Base-by-base conservation (phyloP, 371 early-diverging fungal species). In the Synchytrium microbalum region DNA sequence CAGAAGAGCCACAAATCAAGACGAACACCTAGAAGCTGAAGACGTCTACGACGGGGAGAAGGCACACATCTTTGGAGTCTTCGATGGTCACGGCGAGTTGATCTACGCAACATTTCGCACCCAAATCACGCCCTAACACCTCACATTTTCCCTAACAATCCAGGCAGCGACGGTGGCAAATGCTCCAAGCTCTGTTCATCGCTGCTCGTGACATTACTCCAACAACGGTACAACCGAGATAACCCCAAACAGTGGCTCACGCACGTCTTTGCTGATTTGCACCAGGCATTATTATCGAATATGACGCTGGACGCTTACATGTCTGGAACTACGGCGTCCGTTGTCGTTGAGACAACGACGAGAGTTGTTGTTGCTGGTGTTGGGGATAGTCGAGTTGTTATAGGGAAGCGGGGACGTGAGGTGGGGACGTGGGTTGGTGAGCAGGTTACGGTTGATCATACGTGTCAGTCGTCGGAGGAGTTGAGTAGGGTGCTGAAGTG, bases 31-130 rank as follows among this genome's bases (percentile, higher is more conserved):
- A 26, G 32, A 70, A 13, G 38, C 52, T 8, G 65, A 67, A n/a
- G 56, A 62, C 54, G 51, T 76, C 31, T 69, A 75, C 33, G 16
- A 59, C 29, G 53, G 58, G 10, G 62, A 63, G 26, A n/a, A 58
- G 13, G 64, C 69, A 52, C 32, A 67, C 19, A 67, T 77, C 32
- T 77, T 73, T 61, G 72, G 65, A 19, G 74, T 80, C 28, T 75
- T 78, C 59, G 80, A 80, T 58, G 80, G 80, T n/a, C 80, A 80
- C 63, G 80, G 80, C 70, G 55, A 54, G 59, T 38, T 31, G 29
- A n/a, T 13, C 13, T n/a, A n/a, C n/a, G n/a, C n/a, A n/a, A n/a
- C n/a, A n/a, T n/a, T n/a, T n/a, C n/a, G n/a, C n/a, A n/a, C n/a
- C n/a, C n/a, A 56, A 56, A 10, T 26, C 29, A 56, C 56, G 56